Evolutionary conservation across 129 eudicot species (phyloP).

Genomic region (Smallanthus sonchifolius): DNA sequence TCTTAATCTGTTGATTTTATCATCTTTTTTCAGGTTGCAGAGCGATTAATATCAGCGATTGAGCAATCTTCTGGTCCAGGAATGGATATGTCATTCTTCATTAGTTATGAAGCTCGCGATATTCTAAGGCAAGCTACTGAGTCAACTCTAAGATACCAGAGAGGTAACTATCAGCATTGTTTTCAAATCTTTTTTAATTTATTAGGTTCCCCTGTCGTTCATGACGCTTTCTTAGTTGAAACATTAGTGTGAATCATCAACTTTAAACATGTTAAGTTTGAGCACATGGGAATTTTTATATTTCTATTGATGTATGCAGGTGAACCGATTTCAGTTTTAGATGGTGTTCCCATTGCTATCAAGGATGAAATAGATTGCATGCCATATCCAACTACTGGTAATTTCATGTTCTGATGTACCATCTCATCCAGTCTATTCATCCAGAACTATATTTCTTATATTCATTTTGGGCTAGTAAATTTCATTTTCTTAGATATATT

Average conservation of each 20-base stretch:
- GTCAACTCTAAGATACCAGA: slow-evolving; percentile 68
- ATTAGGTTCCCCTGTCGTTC: not conserved
- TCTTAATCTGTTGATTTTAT: not conserved
- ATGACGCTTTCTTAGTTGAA: not conserved
- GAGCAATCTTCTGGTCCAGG: slow-evolving; percentile 39
- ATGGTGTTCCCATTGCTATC: slow-evolving; percentile 88
- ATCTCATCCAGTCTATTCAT: no score
- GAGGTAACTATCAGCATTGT: slow-evolving; percentile 38
- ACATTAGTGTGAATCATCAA: slow-evolving; percentile 3
- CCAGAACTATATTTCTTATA: no score
- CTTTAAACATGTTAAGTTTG: not conserved
- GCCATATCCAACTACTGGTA: slow-evolving; percentile 97
- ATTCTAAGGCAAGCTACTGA: slow-evolving; percentile 74
- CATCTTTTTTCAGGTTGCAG: slow-evolving; percentile 58
- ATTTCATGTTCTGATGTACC: slow-evolving; percentile 7
- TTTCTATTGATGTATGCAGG: slow-evolving; percentile 41
- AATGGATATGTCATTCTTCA: slow-evolving; percentile 79
- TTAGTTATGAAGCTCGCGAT: slow-evolving; percentile 45
- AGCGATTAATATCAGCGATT: slow-evolving; percentile 56
- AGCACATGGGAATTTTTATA: not conserved
- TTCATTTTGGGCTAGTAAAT: no score
- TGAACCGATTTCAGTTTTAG: slow-evolving; percentile 75
- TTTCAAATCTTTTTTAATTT: not conserved
- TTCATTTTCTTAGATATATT: not conserved
- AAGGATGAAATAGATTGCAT: slow-evolving; percentile 96